Percentiles rank a stretch among this genome's conserved stretches.
Conservation (phyloP, 1,139 yeast species). For the Suhomyces anneliseae region DNA sequence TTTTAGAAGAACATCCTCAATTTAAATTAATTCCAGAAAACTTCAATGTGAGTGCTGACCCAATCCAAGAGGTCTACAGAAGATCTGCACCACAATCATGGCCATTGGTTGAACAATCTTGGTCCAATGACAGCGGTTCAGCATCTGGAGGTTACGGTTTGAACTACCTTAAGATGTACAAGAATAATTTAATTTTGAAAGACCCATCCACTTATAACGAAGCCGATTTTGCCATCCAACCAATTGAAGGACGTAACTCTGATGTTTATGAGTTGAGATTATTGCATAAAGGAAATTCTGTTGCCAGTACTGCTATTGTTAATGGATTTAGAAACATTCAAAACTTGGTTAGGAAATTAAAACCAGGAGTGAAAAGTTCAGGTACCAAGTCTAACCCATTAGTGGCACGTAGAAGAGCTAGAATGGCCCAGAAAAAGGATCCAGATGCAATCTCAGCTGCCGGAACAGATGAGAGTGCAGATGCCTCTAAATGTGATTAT, state of each 20-base stretch:
- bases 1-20: slow-evolving; percentile 53
- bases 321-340: slow-evolving; percentile 95
- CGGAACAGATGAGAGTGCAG: slow-evolving; percentile 41
- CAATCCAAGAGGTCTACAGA: slow-evolving; percentile 28
- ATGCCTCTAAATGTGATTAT: slow-evolving; percentile 71
- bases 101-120: slow-evolving; percentile 57
- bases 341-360: slow-evolving; percentile 81
- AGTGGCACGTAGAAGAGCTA: slow-evolving; percentile 43
- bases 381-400: slow-evolving; percentile 34
- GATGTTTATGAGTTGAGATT: slow-evolving; percentile 75
- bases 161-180: slow-evolving; percentile 51
- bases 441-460: slow-evolving; percentile 16
- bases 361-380: slow-evolving; percentile 33
- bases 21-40: slow-evolving; percentile 23
- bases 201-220: slow-evolving; percentile 16
- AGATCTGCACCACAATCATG: slow-evolving; percentile 52
- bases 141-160: slow-evolving; percentile 87
- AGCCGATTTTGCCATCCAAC: slow-evolving; percentile 22
- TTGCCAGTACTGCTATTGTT: slow-evolving; percentile 74
- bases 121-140: slow-evolving; percentile 79
- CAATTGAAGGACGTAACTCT: slow-evolving; percentile 64
- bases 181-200: slow-evolving; percentile 23
- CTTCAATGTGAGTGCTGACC: background rate
- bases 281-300: slow-evolving; percentile 27
- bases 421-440: slow-evolving; percentile 22